Percentiles rank a stretch among this genome's conserved stretches.
Evolutionary conservation across 441 rosid species (phyloP).

Genomic region (Erysimum cheiri): DNA sequence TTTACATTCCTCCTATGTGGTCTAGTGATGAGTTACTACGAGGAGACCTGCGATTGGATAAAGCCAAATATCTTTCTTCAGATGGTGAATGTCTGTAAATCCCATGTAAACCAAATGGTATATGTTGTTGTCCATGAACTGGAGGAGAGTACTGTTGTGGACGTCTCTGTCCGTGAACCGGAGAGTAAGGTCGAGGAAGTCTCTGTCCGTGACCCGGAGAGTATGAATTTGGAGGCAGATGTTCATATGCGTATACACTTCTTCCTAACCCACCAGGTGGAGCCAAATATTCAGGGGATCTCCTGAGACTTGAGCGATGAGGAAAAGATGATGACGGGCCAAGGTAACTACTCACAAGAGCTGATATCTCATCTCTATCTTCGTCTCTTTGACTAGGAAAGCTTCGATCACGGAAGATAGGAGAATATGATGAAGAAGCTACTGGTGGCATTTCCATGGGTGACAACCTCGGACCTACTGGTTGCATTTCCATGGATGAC

Average conservation of each 20-base stretch:
- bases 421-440: conserved; percentile 45
- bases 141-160: conserved; percentile 36
- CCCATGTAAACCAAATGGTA: conserved; percentile 44
- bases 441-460: conserved; percentile 46
- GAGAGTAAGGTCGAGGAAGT: conserved; percentile 43
- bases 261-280: conserved; percentile 44
- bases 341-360: conserved; percentile 52
- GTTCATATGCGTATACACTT: conserved; percentile 36
- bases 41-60: conserved; percentile 46
- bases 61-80: conserved; percentile 55
- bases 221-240: conserved; percentile 40
- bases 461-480: conserved; percentile 44
- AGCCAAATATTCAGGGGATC: conserved; percentile 49
- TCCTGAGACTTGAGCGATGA: conserved; percentile 47
- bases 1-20: conserved; percentile 28
- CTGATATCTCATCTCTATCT: conserved; percentile 48
- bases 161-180: conserved; percentile 42
- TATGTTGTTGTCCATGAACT: conserved; percentile 47
- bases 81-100: conserved; percentile 49
- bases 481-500: no score
- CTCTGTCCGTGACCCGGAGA: conserved; percentile 40
- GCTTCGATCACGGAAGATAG: conserved; percentile 52
- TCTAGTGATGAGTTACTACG: conserved; percentile 27
- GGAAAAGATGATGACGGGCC: conserved; percentile 48
- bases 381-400: conserved; percentile 42